Evolutionary conservation across 371 early-diverging fungal species (phyloP), one percentile per base, ranked within the genome.

Genomic region (Furculomyces boomerangus): DNA sequence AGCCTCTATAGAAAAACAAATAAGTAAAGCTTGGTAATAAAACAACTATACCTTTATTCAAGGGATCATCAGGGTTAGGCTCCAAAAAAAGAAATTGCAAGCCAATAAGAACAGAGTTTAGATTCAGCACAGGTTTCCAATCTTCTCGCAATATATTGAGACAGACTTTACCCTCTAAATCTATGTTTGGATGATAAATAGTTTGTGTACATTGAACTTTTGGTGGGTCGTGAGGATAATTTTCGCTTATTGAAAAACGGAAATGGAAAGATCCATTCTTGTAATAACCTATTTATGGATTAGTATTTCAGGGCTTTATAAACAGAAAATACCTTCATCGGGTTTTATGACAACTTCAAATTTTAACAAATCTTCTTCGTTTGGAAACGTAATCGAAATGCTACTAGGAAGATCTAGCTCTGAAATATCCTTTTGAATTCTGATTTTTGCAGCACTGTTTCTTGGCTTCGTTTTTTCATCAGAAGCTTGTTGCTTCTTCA

Each of bases 161-260:
- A 63, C 99, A 99, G 37, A 99, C 89, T 57, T 94, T 88, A 41
- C 98, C 98, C 43, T 92, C 90, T 14, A 90, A 74, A 64, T 97
- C 93, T 59, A 99, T 98, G 70, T 99, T 99, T 35, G 98, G 98
- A 71, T 99, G 99, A 69, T 90, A 94, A 53, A 94, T 91, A 77
- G 84, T 64, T 44, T 90, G 88, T 53, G 74, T 73, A 69, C 98
- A 98, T 48, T 76, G 78, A 28, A 99, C 91, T 68, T 95, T 95
- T 57, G 99, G 99, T 57, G 99, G 88, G 54, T 93, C 91, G 68
- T 96, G 98, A 22, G 99, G 99, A 67, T 99, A 99, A 68, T 85
- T 89, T 58, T 79, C 75, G 57, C 84, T 86, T 54, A 99, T 77
- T 1, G 76, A 75, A 62, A 99, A 91, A 5, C 81, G 78, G 65